Conservation (phyloP, 1,284 basidiomycete species). For the Coriolopsis trogii region DNA sequence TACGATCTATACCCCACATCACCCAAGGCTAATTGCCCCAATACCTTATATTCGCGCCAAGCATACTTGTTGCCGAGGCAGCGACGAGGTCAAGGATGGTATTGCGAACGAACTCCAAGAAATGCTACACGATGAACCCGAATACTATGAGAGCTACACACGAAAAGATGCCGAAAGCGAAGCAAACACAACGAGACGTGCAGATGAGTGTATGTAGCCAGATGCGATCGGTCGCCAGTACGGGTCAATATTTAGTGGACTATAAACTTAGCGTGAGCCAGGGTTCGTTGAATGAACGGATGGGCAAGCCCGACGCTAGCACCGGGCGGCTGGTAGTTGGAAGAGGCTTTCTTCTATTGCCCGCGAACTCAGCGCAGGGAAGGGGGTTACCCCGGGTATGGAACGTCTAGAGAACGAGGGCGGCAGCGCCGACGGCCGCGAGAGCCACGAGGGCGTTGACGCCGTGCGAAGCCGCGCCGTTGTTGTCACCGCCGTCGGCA, state of each 20-base stretch:
- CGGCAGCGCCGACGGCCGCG: constrained; percentile 44
- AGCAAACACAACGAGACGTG: neutral
- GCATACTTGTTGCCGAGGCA: too few species aligned
- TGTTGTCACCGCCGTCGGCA: constrained; percentile 22
- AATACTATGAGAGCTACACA: constrained; percentile 1
- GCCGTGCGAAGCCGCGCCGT: constrained; percentile 35
- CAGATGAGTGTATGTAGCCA: neutral
- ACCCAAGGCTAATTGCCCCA: too few species aligned
- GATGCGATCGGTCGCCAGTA: neutral
- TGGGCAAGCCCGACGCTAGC: constrained; percentile 13
- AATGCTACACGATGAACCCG: constrained; percentile 13
- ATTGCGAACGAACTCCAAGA: constrained; percentile 9
- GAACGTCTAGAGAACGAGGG: constrained; percentile 39
- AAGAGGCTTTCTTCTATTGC: too few species aligned
- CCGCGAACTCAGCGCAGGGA: neutral
- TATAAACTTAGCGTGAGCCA: constrained; percentile 21
- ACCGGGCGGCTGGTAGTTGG: constrained; percentile 2
- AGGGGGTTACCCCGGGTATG: neutral
- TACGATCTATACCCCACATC: too few species aligned
- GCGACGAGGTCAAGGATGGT: too few species aligned
- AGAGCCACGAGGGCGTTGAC: constrained; percentile 42
- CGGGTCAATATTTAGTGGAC: constrained; percentile 12
- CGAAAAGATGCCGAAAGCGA: constrained; percentile 2
- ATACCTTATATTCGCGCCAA: too few species aligned
- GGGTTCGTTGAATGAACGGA: constrained; percentile 8